Evolutionary conservation across 768 basidiomycete species (phyloP).

Genomic region (Pulveroboletus sp.): DNA sequence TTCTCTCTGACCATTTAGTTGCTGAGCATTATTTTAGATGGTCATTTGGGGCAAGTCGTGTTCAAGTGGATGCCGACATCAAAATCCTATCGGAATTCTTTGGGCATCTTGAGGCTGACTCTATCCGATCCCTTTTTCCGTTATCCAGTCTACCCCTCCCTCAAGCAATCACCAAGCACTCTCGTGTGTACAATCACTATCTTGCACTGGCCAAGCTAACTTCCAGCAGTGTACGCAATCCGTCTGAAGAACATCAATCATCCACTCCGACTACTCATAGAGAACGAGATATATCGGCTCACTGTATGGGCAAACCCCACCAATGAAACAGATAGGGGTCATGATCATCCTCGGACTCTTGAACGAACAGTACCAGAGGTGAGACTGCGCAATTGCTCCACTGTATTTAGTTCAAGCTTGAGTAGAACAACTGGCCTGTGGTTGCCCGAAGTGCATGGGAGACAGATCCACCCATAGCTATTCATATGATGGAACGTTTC

Average conservation of each 20-base stretch:
- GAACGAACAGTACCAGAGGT: slow-evolving; percentile 67
- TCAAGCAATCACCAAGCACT: slow-evolving; percentile 40
- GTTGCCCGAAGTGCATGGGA: slow-evolving; percentile 76
- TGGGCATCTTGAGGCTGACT: slow-evolving; percentile 70
- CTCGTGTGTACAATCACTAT: slow-evolving; percentile 34
- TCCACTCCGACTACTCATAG: slow-evolving; percentile 78
- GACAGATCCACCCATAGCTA: slow-evolving; percentile 74
- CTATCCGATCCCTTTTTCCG: slow-evolving; percentile 51
- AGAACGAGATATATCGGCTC: slow-evolving; percentile 85
- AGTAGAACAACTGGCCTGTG: slow-evolving; percentile 61
- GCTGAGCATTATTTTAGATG: slow-evolving; percentile 52
- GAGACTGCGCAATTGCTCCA: slow-evolving; percentile 11
- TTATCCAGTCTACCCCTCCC: slow-evolving; percentile 61
- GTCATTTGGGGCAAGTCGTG: slow-evolving; percentile 92
- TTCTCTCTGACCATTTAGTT: neutral
- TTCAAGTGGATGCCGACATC: slow-evolving; percentile 86
- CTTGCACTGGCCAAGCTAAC: slow-evolving; percentile 4
- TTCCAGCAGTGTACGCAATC: slow-evolving; percentile 46
- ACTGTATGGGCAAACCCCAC: slow-evolving; percentile 88
- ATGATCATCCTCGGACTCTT: slow-evolving; percentile 51
- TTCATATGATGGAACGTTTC: slow-evolving; percentile 87
- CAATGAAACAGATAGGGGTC: slow-evolving; percentile 67
- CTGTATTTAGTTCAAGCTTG: slow-evolving; percentile 3
- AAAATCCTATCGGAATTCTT: slow-evolving; percentile 84
- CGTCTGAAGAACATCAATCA: slow-evolving; percentile 65